Evolutionary conservation across 2,329 filamentous ascomycete genomes (phyloP).

Genomic region (Lachnellula hyalina): DNA sequence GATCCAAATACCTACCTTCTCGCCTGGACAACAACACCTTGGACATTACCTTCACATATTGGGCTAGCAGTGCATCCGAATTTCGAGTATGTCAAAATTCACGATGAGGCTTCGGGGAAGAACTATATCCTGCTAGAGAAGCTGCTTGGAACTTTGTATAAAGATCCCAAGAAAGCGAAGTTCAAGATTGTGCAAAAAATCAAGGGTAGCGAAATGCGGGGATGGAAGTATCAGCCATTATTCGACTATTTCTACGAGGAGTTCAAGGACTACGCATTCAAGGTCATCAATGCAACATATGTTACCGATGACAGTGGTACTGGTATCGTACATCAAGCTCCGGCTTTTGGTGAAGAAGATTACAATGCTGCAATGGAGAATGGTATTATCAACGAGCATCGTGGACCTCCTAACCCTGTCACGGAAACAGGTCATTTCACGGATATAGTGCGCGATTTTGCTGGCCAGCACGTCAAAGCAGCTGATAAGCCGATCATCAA

Average conservation of each 20-base stretch:
- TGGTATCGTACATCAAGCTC: conserved; percentile 89
- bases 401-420: conserved; percentile 85
- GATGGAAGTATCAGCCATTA: conserved; percentile 79
- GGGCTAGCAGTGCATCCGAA: conserved; percentile 73
- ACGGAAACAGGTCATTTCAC: conserved; percentile 79
- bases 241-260: conserved; percentile 88
- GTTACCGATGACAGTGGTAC: conserved; percentile 88
- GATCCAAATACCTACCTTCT: conserved; percentile 71
- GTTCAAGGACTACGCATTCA: conserved; percentile 81
- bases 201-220: conserved; percentile 74
- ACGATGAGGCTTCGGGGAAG: conserved; percentile 75
- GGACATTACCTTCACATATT: conserved; percentile 80
- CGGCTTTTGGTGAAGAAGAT: conserved; percentile 94
- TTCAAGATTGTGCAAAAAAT: conserved; percentile 76
- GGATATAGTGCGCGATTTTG: conserved; percentile 70
- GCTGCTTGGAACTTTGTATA: conserved; percentile 77
- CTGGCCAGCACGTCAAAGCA: conserved; percentile 81
- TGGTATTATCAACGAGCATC: conserved; percentile 71
- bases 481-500: conserved; percentile 94
- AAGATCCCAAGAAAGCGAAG: conserved; percentile 92
- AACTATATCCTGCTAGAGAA: conserved; percentile 82
- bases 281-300: conserved; percentile 76
- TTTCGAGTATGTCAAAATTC: conserved; percentile 82
- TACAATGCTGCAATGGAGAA: conserved; percentile 74
- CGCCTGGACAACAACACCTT: conserved; percentile 86